Conservation (phyloP, 1,284 basidiomycete genomes). For the Cerioporus squamosus region DNA sequence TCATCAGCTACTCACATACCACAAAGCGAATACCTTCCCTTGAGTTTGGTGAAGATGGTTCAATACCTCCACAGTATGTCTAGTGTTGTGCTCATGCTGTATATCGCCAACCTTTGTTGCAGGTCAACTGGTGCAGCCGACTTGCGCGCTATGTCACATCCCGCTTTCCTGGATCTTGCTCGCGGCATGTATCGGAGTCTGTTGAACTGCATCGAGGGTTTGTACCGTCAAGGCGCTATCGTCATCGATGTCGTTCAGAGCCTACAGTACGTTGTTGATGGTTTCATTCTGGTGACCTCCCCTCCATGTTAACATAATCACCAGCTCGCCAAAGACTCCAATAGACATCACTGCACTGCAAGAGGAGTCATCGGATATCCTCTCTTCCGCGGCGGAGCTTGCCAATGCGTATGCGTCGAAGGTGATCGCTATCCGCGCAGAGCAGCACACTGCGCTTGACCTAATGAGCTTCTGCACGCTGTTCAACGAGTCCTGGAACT, state of each 20-base stretch:
- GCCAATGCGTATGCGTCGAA: constrained; percentile 84
- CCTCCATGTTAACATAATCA: constrained; percentile 10
- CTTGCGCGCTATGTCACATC: constrained; percentile 71
- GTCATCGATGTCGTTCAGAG: constrained; percentile 65
- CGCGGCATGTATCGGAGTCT: constrained; percentile 69
- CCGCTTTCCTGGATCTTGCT: constrained; percentile 69
- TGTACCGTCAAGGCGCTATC: constrained; percentile 68
- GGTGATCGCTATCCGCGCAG: constrained; percentile 75
- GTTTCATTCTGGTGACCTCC: not conserved
- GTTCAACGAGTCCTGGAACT: constrained; percentile 88
- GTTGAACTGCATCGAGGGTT: constrained; percentile 71
- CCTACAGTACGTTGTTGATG: constrained; percentile 40
- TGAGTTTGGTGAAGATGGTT: constrained; percentile 56
- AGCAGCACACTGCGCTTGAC: constrained; percentile 77
- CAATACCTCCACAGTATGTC: constrained; percentile 36
- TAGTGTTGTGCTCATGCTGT: not conserved
- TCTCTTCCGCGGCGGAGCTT: constrained; percentile 83
- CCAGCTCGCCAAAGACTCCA: constrained; percentile 41
- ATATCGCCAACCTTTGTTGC: not conserved
- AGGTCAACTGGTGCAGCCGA: constrained; percentile 50
- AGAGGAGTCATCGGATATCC: constrained; percentile 71
- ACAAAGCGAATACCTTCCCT: constrained; percentile 60
- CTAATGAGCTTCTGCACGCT: constrained; percentile 80
- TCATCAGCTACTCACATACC: not conserved
- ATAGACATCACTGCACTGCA: constrained; percentile 51